Conservation (phyloP, 768 basidiomycete species). For the Hemileccinum rubropunctum region DNA sequence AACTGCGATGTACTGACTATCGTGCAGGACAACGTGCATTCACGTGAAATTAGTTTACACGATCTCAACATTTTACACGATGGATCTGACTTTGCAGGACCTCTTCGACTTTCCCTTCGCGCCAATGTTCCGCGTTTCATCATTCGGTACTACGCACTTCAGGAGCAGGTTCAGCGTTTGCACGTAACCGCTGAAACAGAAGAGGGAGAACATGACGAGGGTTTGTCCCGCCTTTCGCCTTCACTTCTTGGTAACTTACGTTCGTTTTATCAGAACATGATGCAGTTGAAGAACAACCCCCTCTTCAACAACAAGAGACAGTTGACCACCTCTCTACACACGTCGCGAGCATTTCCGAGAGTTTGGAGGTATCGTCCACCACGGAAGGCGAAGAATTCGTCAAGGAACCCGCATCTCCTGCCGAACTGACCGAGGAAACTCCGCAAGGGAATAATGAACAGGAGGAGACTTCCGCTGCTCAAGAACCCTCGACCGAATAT, state of each 20-base stretch:
- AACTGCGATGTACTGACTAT: constrained; percentile 3
- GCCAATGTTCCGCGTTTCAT: constrained; percentile 58
- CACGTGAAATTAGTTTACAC: constrained; percentile 67
- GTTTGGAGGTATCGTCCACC: not conserved
- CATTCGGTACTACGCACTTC: constrained; percentile 59
- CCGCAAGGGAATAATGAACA: constrained; percentile 9
- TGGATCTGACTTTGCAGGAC: constrained; percentile 57
- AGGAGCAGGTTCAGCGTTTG: constrained; percentile 51
- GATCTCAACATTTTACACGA: constrained; percentile 72
- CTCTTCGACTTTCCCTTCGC: constrained; percentile 57
- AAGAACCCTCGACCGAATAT: constrained; percentile 16
- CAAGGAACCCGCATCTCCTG: constrained; percentile 1
- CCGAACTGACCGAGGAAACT: constrained; percentile 4
- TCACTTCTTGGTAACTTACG: not conserved
- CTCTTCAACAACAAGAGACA: constrained; percentile 4
- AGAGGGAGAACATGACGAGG: constrained; percentile 21
- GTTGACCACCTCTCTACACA: not conserved
- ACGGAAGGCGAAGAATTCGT: constrained; percentile 1
- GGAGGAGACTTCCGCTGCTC: not conserved
- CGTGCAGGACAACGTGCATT: constrained; percentile 63
- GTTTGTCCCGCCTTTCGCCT: constrained; percentile 4
- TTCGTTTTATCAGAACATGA: constrained; percentile 10
- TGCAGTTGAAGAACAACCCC: constrained; percentile 4
- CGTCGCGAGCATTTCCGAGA: not conserved
- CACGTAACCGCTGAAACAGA: constrained; percentile 21